phyloP scores from a whole-genome alignment of 2,329 filamentous ascomycete genomes.

The Blumeria hordei region DNA sequence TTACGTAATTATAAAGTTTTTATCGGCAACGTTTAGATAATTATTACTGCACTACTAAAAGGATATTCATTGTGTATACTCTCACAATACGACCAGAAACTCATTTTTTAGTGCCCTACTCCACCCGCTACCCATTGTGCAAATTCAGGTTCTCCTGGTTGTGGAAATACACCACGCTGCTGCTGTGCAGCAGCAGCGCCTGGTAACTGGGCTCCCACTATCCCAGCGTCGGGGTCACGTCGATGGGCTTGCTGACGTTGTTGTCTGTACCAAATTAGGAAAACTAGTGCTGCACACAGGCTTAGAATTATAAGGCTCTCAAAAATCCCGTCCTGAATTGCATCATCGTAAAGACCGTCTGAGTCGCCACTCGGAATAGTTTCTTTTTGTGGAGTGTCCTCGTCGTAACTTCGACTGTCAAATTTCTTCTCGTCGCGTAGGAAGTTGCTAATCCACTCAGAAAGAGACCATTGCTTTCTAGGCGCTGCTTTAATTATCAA shows the following conservation, averaged over 20 bases:
- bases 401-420: slow-evolving; percentile 32
- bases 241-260: slow-evolving; percentile 35
- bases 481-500: slow-evolving; percentile 25
- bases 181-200: slow-evolving; percentile 9
- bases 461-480: slow-evolving; percentile 51
- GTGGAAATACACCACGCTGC: slow-evolving; percentile 37
- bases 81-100: neutral
- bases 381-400: slow-evolving; percentile 18
- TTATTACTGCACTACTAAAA: neutral
- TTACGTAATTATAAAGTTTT: no score
- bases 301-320: slow-evolving; percentile 70
- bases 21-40: no score
- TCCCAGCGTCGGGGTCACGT: slow-evolving; percentile 16
- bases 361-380: slow-evolving; percentile 29
- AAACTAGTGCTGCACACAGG: slow-evolving; percentile 47
- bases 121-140: slow-evolving; percentile 39
- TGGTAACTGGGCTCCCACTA: slow-evolving; percentile 15
- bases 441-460: slow-evolving; percentile 74
- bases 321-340: slow-evolving; percentile 53
- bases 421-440: slow-evolving; percentile 37
- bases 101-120: slow-evolving; percentile 26
- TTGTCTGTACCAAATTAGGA: slow-evolving; percentile 62
- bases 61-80: neutral
- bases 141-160: slow-evolving; percentile 40
- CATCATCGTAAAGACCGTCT: slow-evolving; percentile 31